Base-by-base conservation (phyloP, 768 basidiomycete species). In the Kwoniella sp. region DNA sequence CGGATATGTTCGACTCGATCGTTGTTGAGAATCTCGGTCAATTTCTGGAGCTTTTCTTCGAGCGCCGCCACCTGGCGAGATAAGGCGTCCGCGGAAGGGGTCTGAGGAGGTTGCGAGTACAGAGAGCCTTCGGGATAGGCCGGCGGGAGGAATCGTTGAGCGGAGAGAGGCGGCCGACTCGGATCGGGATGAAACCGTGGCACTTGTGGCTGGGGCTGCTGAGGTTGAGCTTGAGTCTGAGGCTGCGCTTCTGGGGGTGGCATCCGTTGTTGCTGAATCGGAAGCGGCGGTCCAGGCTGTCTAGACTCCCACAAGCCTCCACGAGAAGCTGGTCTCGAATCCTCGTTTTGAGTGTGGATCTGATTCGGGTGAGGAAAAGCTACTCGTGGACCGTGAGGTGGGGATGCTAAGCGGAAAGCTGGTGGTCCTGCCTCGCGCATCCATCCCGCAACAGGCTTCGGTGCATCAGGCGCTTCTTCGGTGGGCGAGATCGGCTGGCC, bases 1-100 rank as follows among this genome's bases (percentile, higher is more conserved):
- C 73, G 30, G 1, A 70, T 68, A 41, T 68, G 61, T 2, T 74
- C 75, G 9, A 74, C 50, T 15, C 75, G 51, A 30, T 77, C 73
- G 8, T 53, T 47, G 22, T 68, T 65, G 9, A 77, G 41, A 1
- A 66, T 31, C 20, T 68, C 65, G 20, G 59, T 60, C 29, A 74
- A 28, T n/a, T 58, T 54, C 15, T 64, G 61, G 3, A 77, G 29
- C 17, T 38, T 56, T 1, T 74, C 71, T 52, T 77, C 75, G 22
- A 77, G 63, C 3, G 30, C 47, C 17, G 65, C 56, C 15, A 77
- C 60, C 28, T 72, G 73, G 13, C 31, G 30, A 13, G 58, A 45
- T 17, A 73, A 34, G 20, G 47, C 53, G 2, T 66, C 65, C 2
- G 69, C 53, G 1, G 69, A 55, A 2, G 56, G 50, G 4, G 58